phyloP scores from a whole-genome alignment of 352 stramenopile genomes.

The Blastocystis sp. region DNA sequence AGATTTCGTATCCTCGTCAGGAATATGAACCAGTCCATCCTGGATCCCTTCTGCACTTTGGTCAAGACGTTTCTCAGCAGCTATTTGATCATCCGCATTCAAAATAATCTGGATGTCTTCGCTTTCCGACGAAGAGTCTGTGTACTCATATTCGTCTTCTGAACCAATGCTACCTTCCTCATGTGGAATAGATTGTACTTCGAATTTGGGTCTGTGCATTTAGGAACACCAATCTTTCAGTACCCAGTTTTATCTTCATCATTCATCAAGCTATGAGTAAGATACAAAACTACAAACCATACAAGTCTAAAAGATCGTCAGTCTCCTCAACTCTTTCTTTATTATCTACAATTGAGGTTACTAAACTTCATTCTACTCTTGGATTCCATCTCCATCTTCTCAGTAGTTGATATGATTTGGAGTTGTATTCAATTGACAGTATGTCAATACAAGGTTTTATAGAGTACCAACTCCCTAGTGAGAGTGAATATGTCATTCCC shows the following conservation, averaged over 20 bases:
- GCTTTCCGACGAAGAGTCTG: neutral
- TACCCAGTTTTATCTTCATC: neutral
- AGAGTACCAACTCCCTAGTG: no score
- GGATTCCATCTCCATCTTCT: neutral
- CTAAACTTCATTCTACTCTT: neutral
- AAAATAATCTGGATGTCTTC: conserved; percentile 3
- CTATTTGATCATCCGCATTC: neutral
- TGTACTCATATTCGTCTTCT: conserved; percentile 21
- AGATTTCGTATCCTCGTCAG: conserved; percentile 23
- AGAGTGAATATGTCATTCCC: no score
- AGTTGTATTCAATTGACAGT: neutral
- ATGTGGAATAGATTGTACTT: neutral
- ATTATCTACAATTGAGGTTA: no score
- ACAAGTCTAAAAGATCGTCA: conserved; percentile 2
- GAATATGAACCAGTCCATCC: conserved; percentile 7
- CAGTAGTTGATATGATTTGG: neutral
- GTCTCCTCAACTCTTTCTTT: neutral
- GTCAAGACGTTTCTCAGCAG: neutral
- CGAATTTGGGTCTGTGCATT: neutral
- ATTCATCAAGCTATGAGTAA: neutral
- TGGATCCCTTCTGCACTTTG: neutral
- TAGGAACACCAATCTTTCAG: neutral
- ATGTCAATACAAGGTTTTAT: neutral
- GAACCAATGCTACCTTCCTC: neutral
- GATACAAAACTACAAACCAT: neutral